Conservation (phyloP, 352 stramenopile genomes). For the Pelagophyceae sp. region DNA sequence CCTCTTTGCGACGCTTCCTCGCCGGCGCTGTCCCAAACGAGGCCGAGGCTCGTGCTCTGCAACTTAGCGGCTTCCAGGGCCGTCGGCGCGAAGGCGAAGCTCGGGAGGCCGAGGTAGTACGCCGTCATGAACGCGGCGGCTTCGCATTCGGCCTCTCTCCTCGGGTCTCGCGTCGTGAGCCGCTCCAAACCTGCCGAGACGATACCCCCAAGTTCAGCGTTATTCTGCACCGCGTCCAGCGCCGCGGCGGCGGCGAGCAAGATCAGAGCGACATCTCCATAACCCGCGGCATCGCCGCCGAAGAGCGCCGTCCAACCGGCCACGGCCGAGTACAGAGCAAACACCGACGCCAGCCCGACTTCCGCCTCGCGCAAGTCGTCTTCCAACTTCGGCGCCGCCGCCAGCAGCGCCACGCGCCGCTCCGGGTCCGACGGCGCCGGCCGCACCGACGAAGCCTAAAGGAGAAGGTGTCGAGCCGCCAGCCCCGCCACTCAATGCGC, state of each 20-base stretch:
- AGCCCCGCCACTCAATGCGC: no score
- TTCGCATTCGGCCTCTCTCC: constrained; percentile 34
- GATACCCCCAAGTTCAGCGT: constrained; percentile 20
- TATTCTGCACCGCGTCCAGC: constrained; percentile 31
- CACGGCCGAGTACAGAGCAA: background rate
- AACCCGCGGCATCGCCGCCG: background rate
- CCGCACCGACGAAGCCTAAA: no score
- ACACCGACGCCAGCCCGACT: background rate
- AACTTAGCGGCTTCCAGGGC: constrained; percentile 39
- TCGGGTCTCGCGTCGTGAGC: constrained; percentile 31
- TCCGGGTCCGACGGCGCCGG: background rate
- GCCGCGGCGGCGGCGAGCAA: background rate
- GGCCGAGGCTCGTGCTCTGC: no score
- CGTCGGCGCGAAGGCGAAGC: constrained; percentile 39
- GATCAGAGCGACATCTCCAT: background rate
- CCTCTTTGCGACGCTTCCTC: no score
- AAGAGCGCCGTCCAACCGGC: background rate
- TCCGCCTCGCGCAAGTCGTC: background rate
- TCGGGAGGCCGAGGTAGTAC: constrained; percentile 39
- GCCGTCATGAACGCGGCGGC: constrained; percentile 34
- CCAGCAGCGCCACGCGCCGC: background rate
- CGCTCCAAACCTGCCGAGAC: constrained; percentile 33
- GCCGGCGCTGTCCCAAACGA: no score
- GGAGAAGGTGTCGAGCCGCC: no score
- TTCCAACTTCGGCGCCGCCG: background rate